Base-by-base conservation (phyloP, 257 asterid genomes). In the Rubia yunnanensis region DNA sequence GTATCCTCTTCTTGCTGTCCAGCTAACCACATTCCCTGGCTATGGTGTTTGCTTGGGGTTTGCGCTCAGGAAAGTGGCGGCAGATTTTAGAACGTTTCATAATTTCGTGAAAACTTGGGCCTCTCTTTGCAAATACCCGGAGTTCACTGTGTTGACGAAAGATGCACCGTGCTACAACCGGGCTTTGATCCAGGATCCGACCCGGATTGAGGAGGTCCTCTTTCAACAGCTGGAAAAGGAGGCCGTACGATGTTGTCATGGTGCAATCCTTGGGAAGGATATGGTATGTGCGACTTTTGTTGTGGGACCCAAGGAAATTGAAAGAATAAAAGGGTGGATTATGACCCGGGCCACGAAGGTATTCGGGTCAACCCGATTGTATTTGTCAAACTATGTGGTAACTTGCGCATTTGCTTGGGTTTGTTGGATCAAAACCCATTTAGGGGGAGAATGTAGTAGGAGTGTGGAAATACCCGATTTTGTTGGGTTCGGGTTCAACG, bases 71-170 rank as follows among this genome's bases (percentile, higher is more conserved):
- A 80, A 77, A 38, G 91, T 73, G 54, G 88, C 58, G 3, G 83
- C 86, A 3, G 94, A 86, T 66, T 80, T 83, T 63, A 82, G 87
- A 34, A 82, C 86, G 6, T 84, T 84, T 63, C 64, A 82, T 64
- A 84, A 84, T 65, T 83, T 83, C 67, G 31, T 79, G 63, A 32
- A 32, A 49, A 72, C 79, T 0, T 85, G 92, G 89, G 80, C 87
- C 26, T 60, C 66, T 0, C 73, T 73, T 56, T 68, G 46, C 38
- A 61, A n/a, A 30, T 30, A 34, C 17, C 60, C 41, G 1, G 15
- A 39, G 22, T 32, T 61, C 22, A 15, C 52, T 17, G 61, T 59
- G 0, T 5, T 11, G 3, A 35, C 15, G 32, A 39, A 64, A n/a
- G 69, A 26, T 10, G 8, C 63, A 23, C 86, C 87, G 0, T 4